Base-by-base conservation (phyloP, 345 rosid genomes). In the Ricinus communis region DNA sequence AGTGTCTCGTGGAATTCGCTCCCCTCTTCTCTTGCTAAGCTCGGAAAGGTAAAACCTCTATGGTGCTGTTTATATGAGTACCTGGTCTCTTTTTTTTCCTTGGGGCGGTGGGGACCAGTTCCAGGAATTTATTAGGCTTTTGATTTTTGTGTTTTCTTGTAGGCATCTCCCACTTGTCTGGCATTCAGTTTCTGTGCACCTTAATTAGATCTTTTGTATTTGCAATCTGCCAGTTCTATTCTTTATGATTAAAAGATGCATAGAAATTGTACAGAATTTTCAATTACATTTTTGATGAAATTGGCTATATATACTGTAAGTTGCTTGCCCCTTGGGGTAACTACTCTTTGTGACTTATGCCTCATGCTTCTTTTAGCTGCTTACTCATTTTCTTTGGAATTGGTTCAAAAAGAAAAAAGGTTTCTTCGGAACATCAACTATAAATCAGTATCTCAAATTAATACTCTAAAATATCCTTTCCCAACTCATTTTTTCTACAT, bases 11-110 rank as follows among this genome's bases (percentile, higher is more conserved):
- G 99, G 98, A 59, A 65, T 77, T 78, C 93, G 5, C 94, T 92
- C 25, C 94, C 99, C 31, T 81, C 91, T 27, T 87, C 98, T 65
- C 89, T 95, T 80, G 80, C 93, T 25, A 88, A 79, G 84, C 90
- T 92, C 40, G 99, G 99, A 74, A 93, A 88, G 97, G 99, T 95
- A 86, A 72, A 65, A 7, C 66, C 41, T 65, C 64, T 45, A 4
- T 64, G 55, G 36, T 59, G 65, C 62, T 41, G 54, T 64, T 75
- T 52, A 65, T 81, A 54, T 65, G 41, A 59, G 49, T 43, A 64
- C 43, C 24, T 33, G 30, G 8, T 31, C 54, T 0, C 53, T 51
- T 33, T 60, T 57, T 70, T 60, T 33, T 31, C 5, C 14, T 22
- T 31, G 11, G 40, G 58, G 27, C 9, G 8, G 13, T 31, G 28